phyloP scores from a whole-genome alignment of 345 rosid genomes.

The Kernera saxatilis region DNA sequence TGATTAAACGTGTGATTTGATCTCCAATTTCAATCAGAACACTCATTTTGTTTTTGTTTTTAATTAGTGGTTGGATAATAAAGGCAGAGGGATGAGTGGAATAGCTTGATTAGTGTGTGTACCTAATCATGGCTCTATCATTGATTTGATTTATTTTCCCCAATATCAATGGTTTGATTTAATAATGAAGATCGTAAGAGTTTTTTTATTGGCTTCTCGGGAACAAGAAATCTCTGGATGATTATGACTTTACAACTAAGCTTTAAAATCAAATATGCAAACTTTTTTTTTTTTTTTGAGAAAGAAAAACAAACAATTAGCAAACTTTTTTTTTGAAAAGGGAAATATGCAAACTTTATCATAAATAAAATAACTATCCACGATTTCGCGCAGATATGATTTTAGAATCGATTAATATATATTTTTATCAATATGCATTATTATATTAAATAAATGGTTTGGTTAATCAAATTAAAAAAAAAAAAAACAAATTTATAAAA shows the following conservation, averaged over 20 bases:
- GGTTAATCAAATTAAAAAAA: too few relatives aligned
- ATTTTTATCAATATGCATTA: too few relatives aligned
- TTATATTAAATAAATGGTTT: too few relatives aligned
- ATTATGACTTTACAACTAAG: neutral
- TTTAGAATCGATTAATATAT: too few relatives aligned
- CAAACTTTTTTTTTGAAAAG: too few relatives aligned
- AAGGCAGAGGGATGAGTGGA: neutral
- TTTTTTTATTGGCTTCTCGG: neutral
- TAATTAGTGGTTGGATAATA: neutral
- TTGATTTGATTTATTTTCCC: neutral
- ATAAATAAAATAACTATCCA: too few relatives aligned
- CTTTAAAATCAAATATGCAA: neutral
- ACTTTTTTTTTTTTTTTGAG: too few relatives aligned
- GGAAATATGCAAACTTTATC: too few relatives aligned
- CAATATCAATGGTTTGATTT: neutral
- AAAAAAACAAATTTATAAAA: too few relatives aligned
- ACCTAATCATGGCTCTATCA: neutral
- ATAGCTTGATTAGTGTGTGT: conserved; percentile 11
- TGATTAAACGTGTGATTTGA: neutral
- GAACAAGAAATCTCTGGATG: neutral
- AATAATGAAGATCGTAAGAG: neutral
- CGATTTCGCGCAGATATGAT: too few relatives aligned
- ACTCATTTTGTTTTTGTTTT: neutral
- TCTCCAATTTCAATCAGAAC: neutral
- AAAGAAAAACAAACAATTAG: too few relatives aligned